Evolutionary conservation across 106 monocot species (phyloP).

Genomic region (Triglochin maritima): DNA sequence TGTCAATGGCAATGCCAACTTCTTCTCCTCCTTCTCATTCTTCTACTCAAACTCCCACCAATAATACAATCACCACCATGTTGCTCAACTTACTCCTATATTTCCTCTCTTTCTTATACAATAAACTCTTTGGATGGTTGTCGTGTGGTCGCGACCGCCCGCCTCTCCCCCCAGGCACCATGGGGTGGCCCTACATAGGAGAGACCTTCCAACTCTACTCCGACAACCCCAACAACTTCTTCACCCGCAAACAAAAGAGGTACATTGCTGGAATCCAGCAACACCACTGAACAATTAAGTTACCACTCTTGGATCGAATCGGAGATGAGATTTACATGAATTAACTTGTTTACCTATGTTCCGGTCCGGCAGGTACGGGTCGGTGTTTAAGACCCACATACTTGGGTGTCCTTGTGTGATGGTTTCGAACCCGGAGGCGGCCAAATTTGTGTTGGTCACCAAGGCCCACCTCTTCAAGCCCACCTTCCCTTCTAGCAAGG

Average conservation of each 20-base stretch:
- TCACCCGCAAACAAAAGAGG: constrained; percentile 38
- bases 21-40: no score
- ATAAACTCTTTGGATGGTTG: no score
- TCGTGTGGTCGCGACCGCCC: background rate
- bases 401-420: constrained; percentile 74
- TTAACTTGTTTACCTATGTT: background rate
- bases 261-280: background rate
- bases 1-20: no score
- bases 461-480: constrained; percentile 83
- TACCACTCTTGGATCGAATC: background rate
- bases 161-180: constrained; percentile 40
- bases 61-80: no score
- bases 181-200: constrained; percentile 52
- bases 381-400: constrained; percentile 84
- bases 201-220: constrained; percentile 52
- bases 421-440: constrained; percentile 68
- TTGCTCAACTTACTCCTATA: no score
- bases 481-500: constrained; percentile 88
- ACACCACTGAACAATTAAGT: no score
- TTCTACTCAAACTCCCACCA: no score
- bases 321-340: background rate
- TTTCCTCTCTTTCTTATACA: no score
- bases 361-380: constrained; percentile 29
- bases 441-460: constrained; percentile 70
- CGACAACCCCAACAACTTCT: constrained; percentile 46